Conservation (phyloP, 2,329 filamentous ascomycete species). For the Xylaria sp. region DNA sequence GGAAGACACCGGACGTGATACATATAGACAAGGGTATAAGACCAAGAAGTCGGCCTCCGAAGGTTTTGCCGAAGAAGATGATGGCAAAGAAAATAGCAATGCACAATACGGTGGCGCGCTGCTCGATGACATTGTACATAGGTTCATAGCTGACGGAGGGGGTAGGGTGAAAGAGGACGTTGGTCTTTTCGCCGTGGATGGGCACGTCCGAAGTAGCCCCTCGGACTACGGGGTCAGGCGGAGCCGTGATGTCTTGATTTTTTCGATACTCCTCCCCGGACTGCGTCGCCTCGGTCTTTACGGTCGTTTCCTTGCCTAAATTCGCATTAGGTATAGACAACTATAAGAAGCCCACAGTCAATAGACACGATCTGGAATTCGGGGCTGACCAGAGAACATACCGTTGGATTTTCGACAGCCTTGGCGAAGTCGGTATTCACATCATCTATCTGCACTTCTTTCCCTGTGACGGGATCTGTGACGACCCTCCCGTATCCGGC, state of each 20-base stretch:
- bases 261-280: constrained; percentile 80
- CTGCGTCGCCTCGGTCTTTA: constrained; percentile 74
- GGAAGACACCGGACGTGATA: constrained; percentile 77
- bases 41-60: constrained; percentile 78
- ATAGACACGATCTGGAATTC: neutral
- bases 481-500: constrained; percentile 68
- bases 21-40: constrained; percentile 75
- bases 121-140: constrained; percentile 79
- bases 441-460: constrained; percentile 84
- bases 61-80: constrained; percentile 76
- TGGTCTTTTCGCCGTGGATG: constrained; percentile 95
- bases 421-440: constrained; percentile 72
- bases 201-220: constrained; percentile 92
- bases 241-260: constrained; percentile 87
- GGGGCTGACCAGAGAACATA: constrained; percentile 41
- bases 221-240: constrained; percentile 82
- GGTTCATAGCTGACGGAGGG: constrained; percentile 89
- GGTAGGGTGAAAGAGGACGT: constrained; percentile 93
- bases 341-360: constrained; percentile 45
- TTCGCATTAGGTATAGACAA: constrained; percentile 91
- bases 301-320: constrained; percentile 73
- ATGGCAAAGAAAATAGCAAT: constrained; percentile 74
- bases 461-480: constrained; percentile 87
- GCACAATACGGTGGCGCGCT: constrained; percentile 73
- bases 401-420: constrained; percentile 72